Evolutionary conservation across 192 early-diverging fungal species (phyloP), one percentile per base, ranked within the genome.

Genomic region (Neocallimastix lanati): DNA sequence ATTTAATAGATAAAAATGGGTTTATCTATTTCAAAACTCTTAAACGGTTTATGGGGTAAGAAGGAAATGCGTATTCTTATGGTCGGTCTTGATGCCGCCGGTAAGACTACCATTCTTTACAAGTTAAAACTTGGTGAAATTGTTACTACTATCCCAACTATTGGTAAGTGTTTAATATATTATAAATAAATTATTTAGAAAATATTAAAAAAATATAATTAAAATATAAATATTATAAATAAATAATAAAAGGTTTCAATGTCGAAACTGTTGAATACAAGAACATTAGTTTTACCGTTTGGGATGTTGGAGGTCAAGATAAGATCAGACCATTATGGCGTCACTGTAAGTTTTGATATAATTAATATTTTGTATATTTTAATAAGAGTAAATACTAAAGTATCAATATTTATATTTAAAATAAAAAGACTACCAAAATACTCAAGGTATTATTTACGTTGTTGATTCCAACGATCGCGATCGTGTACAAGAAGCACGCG

Each of bases 281-380:
- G 89, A 97, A 96, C 92, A 95, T 96, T 88, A 94, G 90, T 84
- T 99, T 98, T 88, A 96, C 93, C 67, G 94, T 98, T 82, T 98
- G 96, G 96, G 97, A 99, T 86, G 95, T 99, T 81, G 97, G 97
- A 82, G 97, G 97, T 86, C 95, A 97, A 88, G 95, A 97, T 88
- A 96, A 96, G 89, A 99, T 99, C 81, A 90, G 97, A 84, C 95
- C 95, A 33, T 88, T 98, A 85, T 98, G 96, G 96, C 90, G 96
- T 85, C 96, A 97, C 86, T 98, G 92, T 94, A 90, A 88, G 90
- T 87, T 29, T 76, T 25, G 50, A 77, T 29, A n/a, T n/a, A n/a
- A n/a, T n/a, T n/a, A n/a, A n/a, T n/a, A n/a, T n/a, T n/a, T n/a
- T n/a, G n/a, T n/a, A n/a, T n/a, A n/a, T n/a, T n/a, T n/a, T n/a